Base-by-base conservation (phyloP, 805 yeast genomes). In the Suhomyces vadensis region DNA sequence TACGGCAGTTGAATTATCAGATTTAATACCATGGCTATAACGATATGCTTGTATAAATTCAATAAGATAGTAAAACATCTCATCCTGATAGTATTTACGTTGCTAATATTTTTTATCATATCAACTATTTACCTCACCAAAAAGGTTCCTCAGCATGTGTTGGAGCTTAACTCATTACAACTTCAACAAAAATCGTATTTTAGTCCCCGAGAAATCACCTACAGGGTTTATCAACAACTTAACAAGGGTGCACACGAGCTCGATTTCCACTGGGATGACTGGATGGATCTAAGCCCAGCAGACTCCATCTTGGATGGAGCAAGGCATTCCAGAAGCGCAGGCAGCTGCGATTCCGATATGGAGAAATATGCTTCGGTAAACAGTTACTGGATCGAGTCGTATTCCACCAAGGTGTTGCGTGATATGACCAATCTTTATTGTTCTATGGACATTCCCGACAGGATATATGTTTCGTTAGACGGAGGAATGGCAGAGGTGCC, bases 221-320 rank as follows among this genome's bases (percentile, higher is more conserved):
- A 33, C 35, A 10, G 17, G 13, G 26, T 43, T 4, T 38, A 31
- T 19, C 20, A 19, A 11, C 26, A 37, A 17, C 9, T 43, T 14
- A 37, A 48, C 27, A 26, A 36, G 20, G 48, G 43, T 35, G 26
- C 49, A 13, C 35, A 39, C 24, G 52, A 52, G 14, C 51, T 66
- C n/a, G 45, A 44, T 45, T 67, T 67, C 52, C 73, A 68, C 51
- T 68, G 73, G 73, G 73, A 68, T 46, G 71, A 68, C 48, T 67
- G 71, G 68, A 55, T 64, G 17, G 73, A 66, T 43, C 44, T 61
- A 25, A 44, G 48, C 11, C 60, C 64, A 5, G 70, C 55, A 0
- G 45, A 61, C 38, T 10, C 44, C 9, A 31, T 60, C 3, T 44
- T 68, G 13, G 47, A 49, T 16, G 26, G 42, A 9, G 55, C 49